Base-by-base conservation (phyloP, 345 rosid species). In the Psidium guajava region DNA sequence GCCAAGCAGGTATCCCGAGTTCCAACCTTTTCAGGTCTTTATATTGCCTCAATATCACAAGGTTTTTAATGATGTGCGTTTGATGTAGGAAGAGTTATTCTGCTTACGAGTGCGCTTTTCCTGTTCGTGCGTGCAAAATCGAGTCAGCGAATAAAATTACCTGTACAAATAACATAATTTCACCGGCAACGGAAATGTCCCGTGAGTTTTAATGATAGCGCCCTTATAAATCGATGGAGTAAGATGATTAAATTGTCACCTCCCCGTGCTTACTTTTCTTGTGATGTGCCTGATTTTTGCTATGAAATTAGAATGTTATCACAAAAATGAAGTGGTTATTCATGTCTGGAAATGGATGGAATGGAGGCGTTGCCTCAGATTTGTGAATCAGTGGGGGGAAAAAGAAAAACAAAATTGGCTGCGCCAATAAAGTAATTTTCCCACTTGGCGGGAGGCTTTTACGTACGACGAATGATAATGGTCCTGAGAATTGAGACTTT, bases 241-340 rank as follows among this genome's bases (percentile, higher is more conserved):
- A 40, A 36, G 32, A 21, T 2, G 47, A 8, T 69, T 24, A 18
- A 24, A 4, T 6, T 32, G 25, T 8, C 0, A 6, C 21, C 5
- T 4, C 0, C 6, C 11, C 5, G 6, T 11, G 11, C 25, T 69
- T 11, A 5, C 6, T 32, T 64, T 32, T 4, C 75, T 16, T 1
- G 24, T 0, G 24, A 69, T 21, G 4, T 6, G 47, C 0, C 0
- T 0, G 13, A 21, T 11, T 18, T 69, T 12, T 1, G 14, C 3
- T 18, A 44, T 20, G 3, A 18, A 69, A 36, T 32, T 69, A 11
- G 47, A 11, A 18, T 2, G 9, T 32, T 18, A 50, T 50, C 52
- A 50, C 52, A 50, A 50, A 50, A 28, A 28, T 20, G 10, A 54
- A 2, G 4, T 3, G 57, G 28, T 15, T 28, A 28, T 64, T 64